Conservation (phyloP, 2,329 filamentous ascomycete genomes). For the Ambrosiella xylebori region DNA sequence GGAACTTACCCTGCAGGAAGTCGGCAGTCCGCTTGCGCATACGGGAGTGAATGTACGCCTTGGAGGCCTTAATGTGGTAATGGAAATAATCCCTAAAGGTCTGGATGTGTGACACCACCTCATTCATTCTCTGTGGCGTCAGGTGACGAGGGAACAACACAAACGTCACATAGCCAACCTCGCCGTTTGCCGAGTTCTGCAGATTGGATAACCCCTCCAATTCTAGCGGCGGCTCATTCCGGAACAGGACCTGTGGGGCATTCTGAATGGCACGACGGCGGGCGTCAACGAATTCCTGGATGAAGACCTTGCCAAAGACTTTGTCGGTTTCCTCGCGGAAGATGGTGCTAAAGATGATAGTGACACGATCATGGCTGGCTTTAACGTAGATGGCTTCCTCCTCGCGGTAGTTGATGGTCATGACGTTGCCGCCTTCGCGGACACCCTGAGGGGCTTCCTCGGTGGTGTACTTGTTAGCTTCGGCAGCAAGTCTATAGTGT, state of each 20-base stretch:
- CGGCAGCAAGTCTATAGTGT: slow-evolving; percentile 69
- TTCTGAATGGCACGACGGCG: slow-evolving; percentile 91
- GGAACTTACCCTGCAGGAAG: slow-evolving; percentile 75
- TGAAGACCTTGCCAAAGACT: slow-evolving; percentile 94
- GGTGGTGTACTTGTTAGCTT: slow-evolving; percentile 79
- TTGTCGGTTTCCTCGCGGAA: slow-evolving; percentile 96
- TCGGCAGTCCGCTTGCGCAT: slow-evolving; percentile 97
- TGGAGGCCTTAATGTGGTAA: slow-evolving; percentile 99
- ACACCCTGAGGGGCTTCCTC: slow-evolving; percentile 88
- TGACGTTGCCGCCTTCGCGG: slow-evolving; percentile 75
- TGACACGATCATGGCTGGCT: slow-evolving; percentile 90
- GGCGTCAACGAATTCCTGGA: slow-evolving; percentile 97
- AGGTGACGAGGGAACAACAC: slow-evolving; percentile 93
- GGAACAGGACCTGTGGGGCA: slow-evolving; percentile 90
- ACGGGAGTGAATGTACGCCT: slow-evolving; percentile 95
- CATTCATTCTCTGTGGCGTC: slow-evolving; percentile 72
- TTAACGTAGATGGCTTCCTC: slow-evolving; percentile 99
- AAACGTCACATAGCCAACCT: slow-evolving; percentile 96
- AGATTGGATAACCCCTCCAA: slow-evolving; percentile 77
- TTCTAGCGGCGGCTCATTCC: slow-evolving; percentile 85
- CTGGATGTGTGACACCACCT: slow-evolving; percentile 97
- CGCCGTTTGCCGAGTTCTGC: slow-evolving; percentile 54
- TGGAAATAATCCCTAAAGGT: slow-evolving; percentile 99
- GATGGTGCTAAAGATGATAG: slow-evolving; percentile 95
- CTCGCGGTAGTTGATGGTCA: slow-evolving; percentile 95